These are phyloP conservation scores for Pleurotus djamor DNA, from an alignment of 768 basidiomycete genomes.

Conservation along the genomic window DNA sequence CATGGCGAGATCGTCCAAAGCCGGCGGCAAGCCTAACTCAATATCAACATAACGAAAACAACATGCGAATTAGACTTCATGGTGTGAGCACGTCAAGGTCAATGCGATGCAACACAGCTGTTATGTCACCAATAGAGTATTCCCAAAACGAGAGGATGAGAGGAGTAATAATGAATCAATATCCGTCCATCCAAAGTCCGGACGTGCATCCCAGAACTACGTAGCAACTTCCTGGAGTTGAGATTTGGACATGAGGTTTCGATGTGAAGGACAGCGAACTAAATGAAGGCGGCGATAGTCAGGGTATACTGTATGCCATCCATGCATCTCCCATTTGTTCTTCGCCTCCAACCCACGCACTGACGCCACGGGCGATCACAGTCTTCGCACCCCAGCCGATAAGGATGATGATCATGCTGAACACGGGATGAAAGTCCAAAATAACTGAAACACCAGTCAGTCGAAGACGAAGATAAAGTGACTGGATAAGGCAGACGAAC, in stretches of 20 bases:
- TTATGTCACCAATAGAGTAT: too few relatives aligned
- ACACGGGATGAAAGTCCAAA: conserved; percentile 69
- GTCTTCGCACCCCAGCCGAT: conserved; percentile 75
- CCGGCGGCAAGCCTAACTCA: neutral
- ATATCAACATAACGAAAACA: neutral
- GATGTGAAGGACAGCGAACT: neutral
- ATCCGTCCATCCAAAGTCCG: too few relatives aligned
- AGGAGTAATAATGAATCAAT: too few relatives aligned
- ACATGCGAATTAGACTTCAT: neutral
- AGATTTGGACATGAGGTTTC: neutral
- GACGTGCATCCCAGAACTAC: too few relatives aligned
- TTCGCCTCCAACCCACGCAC: conserved; percentile 65
- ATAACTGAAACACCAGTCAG: conserved; percentile 49
- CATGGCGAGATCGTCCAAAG: neutral
- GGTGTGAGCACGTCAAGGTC: too few relatives aligned
- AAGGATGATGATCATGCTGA: conserved; percentile 75
- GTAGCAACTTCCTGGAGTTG: too few relatives aligned
- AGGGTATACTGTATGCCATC: conserved; percentile 83
- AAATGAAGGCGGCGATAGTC: conserved; percentile 11
- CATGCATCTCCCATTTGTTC: conserved; percentile 62
- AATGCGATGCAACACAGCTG: too few relatives aligned
- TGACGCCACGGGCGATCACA: conserved; percentile 54
- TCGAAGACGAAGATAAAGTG: neutral
- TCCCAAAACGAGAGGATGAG: too few relatives aligned
- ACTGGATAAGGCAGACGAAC: conserved; percentile 31